These are phyloP conservation scores for Mycena belliarum DNA, from an alignment of 768 basidiomycete genomes.

Conservation along the genomic window DNA sequence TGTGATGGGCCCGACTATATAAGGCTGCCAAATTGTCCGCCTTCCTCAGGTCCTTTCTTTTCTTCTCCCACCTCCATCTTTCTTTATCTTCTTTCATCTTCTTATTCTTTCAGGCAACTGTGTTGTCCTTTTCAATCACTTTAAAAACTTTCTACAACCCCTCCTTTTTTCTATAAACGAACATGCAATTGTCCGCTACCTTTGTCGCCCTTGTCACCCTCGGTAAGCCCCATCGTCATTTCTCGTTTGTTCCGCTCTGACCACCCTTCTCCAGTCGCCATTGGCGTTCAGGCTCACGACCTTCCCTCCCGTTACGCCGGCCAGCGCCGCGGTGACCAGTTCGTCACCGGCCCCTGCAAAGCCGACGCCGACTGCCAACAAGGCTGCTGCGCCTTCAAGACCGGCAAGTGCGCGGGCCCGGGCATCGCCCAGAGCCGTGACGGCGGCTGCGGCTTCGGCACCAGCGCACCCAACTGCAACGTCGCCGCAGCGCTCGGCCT, in stretches of 20 bases:
- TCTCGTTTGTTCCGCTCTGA: no score
- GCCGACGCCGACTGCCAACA: conserved; percentile 27
- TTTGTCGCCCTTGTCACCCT: background rate
- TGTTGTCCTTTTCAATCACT: background rate
- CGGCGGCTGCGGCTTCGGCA: conserved; percentile 27
- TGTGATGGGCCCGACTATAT: no score
- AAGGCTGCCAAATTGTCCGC: no score
- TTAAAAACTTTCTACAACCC: no score
- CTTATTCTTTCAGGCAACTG: background rate
- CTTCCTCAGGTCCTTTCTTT: no score
- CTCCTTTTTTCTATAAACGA: no score
- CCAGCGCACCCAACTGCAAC: conserved; percentile 25
- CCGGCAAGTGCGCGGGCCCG: conserved; percentile 28
- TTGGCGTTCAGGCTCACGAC: conserved; percentile 14
- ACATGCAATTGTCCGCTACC: background rate
- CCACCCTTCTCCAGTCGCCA: background rate
- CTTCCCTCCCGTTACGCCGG: background rate
- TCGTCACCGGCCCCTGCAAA: conserved; percentile 6
- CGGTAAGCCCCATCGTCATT: background rate
- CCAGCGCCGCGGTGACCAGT: conserved; percentile 1
- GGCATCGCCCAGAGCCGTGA: conserved; percentile 26
- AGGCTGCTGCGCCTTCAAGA: conserved; percentile 27
- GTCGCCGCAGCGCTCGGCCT: conserved; percentile 21
- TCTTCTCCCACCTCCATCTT: no score
- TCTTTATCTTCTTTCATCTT: no score